Evolutionary conservation across 179 eudicot species (phyloP), one percentile per base, ranked within the genome.

Genomic region (Amaranthus tricolor): DNA sequence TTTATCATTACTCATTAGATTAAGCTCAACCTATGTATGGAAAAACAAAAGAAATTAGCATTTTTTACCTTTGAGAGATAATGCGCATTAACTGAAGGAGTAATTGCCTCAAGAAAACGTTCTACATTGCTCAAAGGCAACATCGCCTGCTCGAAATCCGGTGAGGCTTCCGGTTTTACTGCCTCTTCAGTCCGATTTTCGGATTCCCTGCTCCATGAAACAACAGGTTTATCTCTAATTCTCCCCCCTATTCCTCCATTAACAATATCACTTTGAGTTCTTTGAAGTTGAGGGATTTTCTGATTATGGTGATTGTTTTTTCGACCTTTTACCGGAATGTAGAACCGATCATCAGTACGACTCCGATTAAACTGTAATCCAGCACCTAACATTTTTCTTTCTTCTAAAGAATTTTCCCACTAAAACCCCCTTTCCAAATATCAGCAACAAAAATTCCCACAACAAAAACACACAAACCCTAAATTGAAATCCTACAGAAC

Each of bases 61-160:
- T 0, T 10, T 6, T 12, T 15, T 70, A 94, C 98, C 98, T 94
- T 93, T 15, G 96, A 83, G 49, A 79, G 86, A 78, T 83, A 80
- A 85, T 90, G 97, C 75, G 90, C 97, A 40, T 81, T 71, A 71
- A 93, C 90, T 61, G 89, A 88, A 8, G 97, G 98, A 24, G 93
- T 92, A 60, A 90, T 76, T 2, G 97, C 80, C 49, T 87, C 88
- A 78, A 92, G 77, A 58, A 94, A 93, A 78, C 95, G 84, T 68
- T 89, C 90, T 16, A 92, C 74, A 83, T 94, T 94, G 76, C 96
- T 88, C 78, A 79, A 78, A 17, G 84, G 71, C 64, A 68, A 51
- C 48, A 70, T 52, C 21, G 54, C 78, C 66, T 72, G 76, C 9
- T 75, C 73, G 10, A 76, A 73, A 72, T 19, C 66, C 40, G 71